Base-by-base conservation (phyloP, 495 filamentous ascomycete species). In the Tuber aestivum region DNA sequence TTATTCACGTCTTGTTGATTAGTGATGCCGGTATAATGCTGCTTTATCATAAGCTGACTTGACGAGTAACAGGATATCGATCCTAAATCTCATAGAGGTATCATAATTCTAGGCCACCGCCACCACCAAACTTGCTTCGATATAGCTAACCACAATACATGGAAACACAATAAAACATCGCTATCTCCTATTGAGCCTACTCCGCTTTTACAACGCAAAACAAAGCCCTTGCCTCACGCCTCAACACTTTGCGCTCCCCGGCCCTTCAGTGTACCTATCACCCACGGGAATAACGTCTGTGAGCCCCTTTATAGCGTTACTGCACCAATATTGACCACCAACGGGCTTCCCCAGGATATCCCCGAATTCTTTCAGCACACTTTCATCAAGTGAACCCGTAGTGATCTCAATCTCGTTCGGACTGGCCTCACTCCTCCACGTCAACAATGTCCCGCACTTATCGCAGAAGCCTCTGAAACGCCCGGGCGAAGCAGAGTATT, bases 401-500 rank as follows among this genome's bases (percentile, higher is more conserved):
- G 56, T 32, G 56, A 65, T 65, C 56, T 65, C 56, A 65, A 65
- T 18, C 16, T 65, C 27, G 56, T 35, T 35, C 4, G 27, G 56
- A 35, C 4, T 65, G 12, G 4, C 27, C 12, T 65, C 56, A 18
- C 27, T 0, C n/a, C 74, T 40, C 74, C 74, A 76, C 48, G 75
- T 74, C 75, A 76, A 20, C 20, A 38, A 8, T 32, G 69, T 76
- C 48, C 75, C 75, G 44, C 75, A 76, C 41, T n/a, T 41, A 5
- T 32, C 32, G 48, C 75, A 76, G 71, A 76, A 76, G 44, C 75
- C 75, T 23, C 75, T 72, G 9, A 75, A 75, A 12, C 42, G 23
- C 6, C 68, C 37, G 3, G 75, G 75, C 7, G 75, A 40, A 9
- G 72, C 32, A 21, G 32, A 5, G 71, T 61, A 76, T 75, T 76